Base-by-base conservation (phyloP, 768 basidiomycete species). In the Cystofilobasidium macerans region DNA sequence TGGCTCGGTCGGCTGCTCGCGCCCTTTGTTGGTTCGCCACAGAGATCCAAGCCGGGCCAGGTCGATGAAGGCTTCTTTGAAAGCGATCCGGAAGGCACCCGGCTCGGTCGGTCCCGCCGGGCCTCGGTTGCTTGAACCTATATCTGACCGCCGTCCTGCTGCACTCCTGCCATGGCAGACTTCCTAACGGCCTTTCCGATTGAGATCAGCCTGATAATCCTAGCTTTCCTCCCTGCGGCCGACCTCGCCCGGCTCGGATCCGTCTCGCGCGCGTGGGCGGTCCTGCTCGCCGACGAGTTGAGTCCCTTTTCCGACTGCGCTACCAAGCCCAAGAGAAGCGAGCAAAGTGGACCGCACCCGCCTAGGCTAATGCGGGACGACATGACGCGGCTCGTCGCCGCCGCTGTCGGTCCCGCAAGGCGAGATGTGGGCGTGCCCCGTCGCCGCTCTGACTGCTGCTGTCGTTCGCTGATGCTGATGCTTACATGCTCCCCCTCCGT, bases 11-110 rank as follows among this genome's bases (percentile, higher is more conserved):
- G 24, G 45, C 45, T 47, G 45, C 45, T 47, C 4, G 3, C 45
- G 22, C 45, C 45, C 45, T 47, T 47, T 13, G n/a, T 51, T 24
- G n/a, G n/a, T n/a, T 30, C 48, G n/a, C 28, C 9, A 24, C 45
- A 5, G 6, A 18, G 8, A 51, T 4, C 6, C 28, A 30, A 13
- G 18, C 28, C 30, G 28, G 28, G 8, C 14, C 51, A 54, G 51
- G 12, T 54, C 30, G 51, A 54, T 30, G 51, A 54, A 30, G 51
- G 51, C 16, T 54, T 54, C 51, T 54, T 32, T 32, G 51, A 54
- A 6, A 18, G 30, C 51, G 16, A 54, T 7, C 28, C 13, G 28
- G 5, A 12, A 1, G 51, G 3, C 30, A 18, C 28, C 28, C 16
- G 14, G 14, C 14, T 54, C 51, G 51, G 51, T 54, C 51, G 5